A percentile compares a stretch with the other conserved stretches of the same genome.
Evolutionary conservation across 352 stramenopile genomes (phyloP).

Genomic region (Vaucheria bursata): DNA sequence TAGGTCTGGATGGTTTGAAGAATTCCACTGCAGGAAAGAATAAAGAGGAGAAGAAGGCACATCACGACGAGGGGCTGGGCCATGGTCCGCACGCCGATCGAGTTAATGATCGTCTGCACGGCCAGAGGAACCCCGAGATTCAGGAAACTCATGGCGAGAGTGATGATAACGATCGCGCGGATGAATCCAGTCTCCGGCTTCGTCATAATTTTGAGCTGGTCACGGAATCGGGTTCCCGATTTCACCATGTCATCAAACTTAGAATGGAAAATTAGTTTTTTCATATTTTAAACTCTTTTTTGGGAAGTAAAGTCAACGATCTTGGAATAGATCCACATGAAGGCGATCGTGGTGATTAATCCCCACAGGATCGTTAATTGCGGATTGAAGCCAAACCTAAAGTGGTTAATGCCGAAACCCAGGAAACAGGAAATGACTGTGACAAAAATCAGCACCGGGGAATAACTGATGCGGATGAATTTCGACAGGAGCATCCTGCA

Average conservation of each 20-base stretch:
- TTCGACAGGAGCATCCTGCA: too few species aligned
- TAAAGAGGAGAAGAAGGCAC: background rate
- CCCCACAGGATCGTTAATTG: background rate
- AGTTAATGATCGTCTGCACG: background rate
- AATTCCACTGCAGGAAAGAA: background rate
- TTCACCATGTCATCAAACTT: too few species aligned
- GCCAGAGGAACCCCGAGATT: background rate
- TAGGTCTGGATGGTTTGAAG: background rate
- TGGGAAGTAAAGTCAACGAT: too few species aligned
- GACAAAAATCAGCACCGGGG: background rate
- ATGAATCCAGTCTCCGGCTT: background rate
- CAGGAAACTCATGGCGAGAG: background rate
- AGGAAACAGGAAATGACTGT: background rate
- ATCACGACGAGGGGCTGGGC: background rate
- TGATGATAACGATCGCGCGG: background rate
- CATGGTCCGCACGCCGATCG: background rate
- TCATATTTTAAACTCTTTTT: too few species aligned
- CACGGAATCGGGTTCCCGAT: background rate
- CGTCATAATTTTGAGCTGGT: background rate
- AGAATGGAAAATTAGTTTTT: too few species aligned
- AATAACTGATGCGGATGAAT: background rate
- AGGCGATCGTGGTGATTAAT: too few species aligned
- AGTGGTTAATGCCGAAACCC: background rate
- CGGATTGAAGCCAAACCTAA: background rate
- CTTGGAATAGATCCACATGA: too few species aligned